Conservation (phyloP, 768 basidiomycete genomes). For the Lentinula detonsa region DNA sequence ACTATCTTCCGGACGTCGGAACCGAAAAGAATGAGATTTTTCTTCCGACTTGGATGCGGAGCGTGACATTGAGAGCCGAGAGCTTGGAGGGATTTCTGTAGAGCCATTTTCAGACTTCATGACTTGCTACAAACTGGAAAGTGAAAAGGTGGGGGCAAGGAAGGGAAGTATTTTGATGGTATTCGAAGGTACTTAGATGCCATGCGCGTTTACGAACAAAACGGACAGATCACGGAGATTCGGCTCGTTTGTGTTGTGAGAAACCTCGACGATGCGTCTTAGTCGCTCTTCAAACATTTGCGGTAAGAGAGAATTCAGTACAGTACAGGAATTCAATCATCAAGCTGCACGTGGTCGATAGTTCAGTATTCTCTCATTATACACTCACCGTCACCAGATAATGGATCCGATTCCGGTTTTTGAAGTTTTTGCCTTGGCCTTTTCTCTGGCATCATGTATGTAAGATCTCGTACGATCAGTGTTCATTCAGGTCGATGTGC, state of each 20-base stretch:
- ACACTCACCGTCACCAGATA: neutral
- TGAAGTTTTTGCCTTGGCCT: neutral
- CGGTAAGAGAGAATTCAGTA: neutral
- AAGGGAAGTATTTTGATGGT: neutral
- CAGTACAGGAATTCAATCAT: neutral
- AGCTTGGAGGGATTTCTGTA: neutral
- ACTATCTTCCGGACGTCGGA: constrained; percentile 3
- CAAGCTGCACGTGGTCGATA: neutral
- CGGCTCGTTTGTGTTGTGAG: neutral
- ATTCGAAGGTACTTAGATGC: neutral
- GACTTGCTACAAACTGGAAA: neutral
- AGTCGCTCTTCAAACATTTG: neutral
- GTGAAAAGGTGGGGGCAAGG: neutral
- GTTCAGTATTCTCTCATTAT: neutral
- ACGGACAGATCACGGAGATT: neutral
- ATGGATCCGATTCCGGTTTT: neutral
- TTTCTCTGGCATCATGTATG: neutral
- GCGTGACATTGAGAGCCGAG: neutral
- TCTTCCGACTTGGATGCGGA: neutral
- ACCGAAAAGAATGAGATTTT: neutral
- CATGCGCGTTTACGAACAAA: neutral
- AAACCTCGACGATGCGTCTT: neutral
- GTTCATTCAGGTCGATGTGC: neutral
- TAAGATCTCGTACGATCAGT: no score
- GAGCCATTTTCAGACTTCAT: constrained; percentile 1